Percentiles rank a stretch among this genome's conserved stretches.
Evolutionary conservation across 352 stramenopile species (phyloP).

Genomic region (Globisporangium megalacanthum): DNA sequence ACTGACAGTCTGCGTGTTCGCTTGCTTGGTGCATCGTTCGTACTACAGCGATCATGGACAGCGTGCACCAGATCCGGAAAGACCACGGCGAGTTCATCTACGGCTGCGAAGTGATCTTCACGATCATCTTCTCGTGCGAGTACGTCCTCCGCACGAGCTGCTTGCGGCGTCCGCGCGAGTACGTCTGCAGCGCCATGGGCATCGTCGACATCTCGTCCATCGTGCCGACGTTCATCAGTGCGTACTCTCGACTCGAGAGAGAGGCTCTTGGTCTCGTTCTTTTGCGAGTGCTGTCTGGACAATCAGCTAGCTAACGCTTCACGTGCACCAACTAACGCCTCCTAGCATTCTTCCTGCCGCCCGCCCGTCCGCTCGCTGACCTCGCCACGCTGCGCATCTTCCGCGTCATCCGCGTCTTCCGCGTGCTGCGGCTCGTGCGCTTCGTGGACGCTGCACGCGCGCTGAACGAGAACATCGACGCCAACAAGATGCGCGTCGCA

Average conservation of each 20-base stretch:
- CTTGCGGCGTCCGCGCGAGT: conserved; percentile 31
- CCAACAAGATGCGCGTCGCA: conserved; percentile 73
- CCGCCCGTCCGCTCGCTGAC: conserved; percentile 51
- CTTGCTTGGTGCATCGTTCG: background rate
- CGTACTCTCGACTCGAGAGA: conserved; percentile 2
- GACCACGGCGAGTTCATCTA: conserved; percentile 35
- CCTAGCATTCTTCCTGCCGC: conserved; percentile 43
- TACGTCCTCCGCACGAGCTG: conserved; percentile 35
- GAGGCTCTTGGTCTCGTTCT: background rate
- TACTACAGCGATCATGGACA: conserved; percentile 52
- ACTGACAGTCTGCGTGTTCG: background rate
- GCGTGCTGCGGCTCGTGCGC: conserved; percentile 58
- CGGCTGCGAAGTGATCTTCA: conserved; percentile 36
- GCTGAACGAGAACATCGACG: conserved; percentile 72
- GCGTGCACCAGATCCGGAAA: conserved; percentile 48
- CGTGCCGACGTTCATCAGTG: conserved; percentile 40
- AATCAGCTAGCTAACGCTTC: background rate
- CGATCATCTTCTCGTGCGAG: conserved; percentile 36
- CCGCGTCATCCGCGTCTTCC: conserved; percentile 74
- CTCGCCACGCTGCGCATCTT: conserved; percentile 73
- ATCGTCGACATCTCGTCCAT: conserved; percentile 51
- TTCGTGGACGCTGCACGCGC: conserved; percentile 66
- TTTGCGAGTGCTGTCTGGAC: background rate
- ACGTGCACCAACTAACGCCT: background rate
- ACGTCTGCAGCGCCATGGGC: conserved; percentile 42